phyloP scores from a whole-genome alignment of 2,329 filamentous ascomycete genomes.

The Ambrosiella cleistominuta region DNA sequence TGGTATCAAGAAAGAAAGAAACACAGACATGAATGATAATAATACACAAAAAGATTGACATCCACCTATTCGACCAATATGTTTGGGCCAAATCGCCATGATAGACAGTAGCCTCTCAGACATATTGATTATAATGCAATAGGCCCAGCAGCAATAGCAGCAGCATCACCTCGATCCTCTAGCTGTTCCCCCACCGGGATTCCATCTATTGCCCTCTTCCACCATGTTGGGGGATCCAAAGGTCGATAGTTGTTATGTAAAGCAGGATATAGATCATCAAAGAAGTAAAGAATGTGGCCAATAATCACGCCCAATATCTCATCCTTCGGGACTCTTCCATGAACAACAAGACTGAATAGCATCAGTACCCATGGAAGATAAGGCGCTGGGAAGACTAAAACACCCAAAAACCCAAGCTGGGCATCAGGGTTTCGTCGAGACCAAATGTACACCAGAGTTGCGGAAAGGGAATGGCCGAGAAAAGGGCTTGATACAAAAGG shows the following conservation, averaged over 20 bases:
- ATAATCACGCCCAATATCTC: slow-evolving; percentile 91
- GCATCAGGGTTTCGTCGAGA: slow-evolving; percentile 87
- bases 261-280: slow-evolving; percentile 87
- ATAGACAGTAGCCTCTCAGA: no score
- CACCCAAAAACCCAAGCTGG: slow-evolving; percentile 68
- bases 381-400: slow-evolving; percentile 82
- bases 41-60: no score
- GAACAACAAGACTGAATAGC: slow-evolving; percentile 78
- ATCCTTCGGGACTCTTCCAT: slow-evolving; percentile 79
- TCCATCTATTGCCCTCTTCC: slow-evolving; percentile 66
- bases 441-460: slow-evolving; percentile 95
- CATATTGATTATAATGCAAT: not conserved
- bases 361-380: slow-evolving; percentile 94
- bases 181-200: slow-evolving; percentile 22
- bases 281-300: slow-evolving; percentile 96
- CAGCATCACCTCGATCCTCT: not conserved
- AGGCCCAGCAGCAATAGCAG: not conserved
- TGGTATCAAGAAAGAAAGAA: no score
- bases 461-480: slow-evolving; percentile 81
- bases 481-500: slow-evolving; percentile 84
- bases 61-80: no score
- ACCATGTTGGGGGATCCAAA: slow-evolving; percentile 78
- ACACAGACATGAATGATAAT: no score
- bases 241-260: slow-evolving; percentile 72
- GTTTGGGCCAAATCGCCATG: no score